Conservation (phyloP, 1,284 basidiomycete genomes). For the Ceratorhiza oryzae-sativae region DNA sequence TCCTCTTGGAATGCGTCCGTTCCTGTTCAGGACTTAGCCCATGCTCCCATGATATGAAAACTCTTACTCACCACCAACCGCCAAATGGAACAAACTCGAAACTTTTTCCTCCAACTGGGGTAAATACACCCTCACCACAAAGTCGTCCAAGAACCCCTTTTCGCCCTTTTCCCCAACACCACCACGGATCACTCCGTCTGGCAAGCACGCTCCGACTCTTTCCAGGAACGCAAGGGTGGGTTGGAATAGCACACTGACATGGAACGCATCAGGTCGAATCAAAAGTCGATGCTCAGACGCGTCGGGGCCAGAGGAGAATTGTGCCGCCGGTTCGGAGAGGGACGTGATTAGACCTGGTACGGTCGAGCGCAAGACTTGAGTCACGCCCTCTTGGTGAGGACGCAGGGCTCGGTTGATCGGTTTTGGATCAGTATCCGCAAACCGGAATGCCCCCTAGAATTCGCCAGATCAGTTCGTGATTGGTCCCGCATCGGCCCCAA, state of each 20-base stretch:
- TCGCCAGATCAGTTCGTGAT: not conserved
- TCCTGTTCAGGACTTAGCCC: slow-evolving; percentile 57
- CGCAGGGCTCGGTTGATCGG: slow-evolving; percentile 71
- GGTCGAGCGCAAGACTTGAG: slow-evolving; percentile 82
- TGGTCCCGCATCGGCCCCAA: not conserved
- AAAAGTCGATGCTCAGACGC: slow-evolving; percentile 81
- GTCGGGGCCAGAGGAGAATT: slow-evolving; percentile 67
- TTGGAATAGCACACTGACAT: slow-evolving; percentile 92
- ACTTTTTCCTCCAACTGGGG: slow-evolving; percentile 97
- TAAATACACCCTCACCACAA: slow-evolving; percentile 91
- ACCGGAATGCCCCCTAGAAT: slow-evolving; percentile 83
- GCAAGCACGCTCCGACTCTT: slow-evolving; percentile 53
- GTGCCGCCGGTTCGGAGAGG: slow-evolving; percentile 60
- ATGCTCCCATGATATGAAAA: not conserved
- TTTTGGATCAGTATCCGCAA: slow-evolving; percentile 86
- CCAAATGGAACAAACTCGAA: slow-evolving; percentile 83
- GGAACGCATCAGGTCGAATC: slow-evolving; percentile 92
- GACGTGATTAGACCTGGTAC: slow-evolving; percentile 86
- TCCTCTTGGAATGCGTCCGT: slow-evolving; percentile 87
- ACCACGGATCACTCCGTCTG: slow-evolving; percentile 56
- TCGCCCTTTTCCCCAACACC: not conserved
- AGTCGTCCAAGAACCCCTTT: slow-evolving; percentile 83
- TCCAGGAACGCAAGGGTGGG: slow-evolving; percentile 89
- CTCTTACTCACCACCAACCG: slow-evolving; percentile 74
- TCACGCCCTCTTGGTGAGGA: slow-evolving; percentile 85